These are phyloP conservation scores for Tetragonia tetragonoides DNA, from an alignment of 148 eudicot species.

Conservation along the genomic window DNA sequence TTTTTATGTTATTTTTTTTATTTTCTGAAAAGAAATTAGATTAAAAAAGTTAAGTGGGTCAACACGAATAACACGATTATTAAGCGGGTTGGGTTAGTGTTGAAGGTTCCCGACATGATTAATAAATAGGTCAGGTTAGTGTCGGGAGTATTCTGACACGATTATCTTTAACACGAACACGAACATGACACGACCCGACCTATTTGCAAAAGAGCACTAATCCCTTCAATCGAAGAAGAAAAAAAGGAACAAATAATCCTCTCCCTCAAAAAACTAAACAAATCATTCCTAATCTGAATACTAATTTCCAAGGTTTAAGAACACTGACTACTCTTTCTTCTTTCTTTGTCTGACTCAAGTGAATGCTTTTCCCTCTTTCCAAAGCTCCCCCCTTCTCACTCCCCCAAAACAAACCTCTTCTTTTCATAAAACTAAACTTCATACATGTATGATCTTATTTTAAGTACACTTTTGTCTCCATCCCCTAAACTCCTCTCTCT, in stretches of 20 bases:
- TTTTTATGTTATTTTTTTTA: too few relatives aligned
- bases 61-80: too few relatives aligned
- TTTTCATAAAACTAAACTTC: constrained; percentile 18
- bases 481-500: constrained; percentile 1
- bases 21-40: too few relatives aligned
- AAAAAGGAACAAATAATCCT: background rate
- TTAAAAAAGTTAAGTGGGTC: too few relatives aligned
- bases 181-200: too few relatives aligned
- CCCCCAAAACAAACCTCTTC: constrained; percentile 10
- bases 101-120: too few relatives aligned
- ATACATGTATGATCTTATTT: constrained; percentile 10
- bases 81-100: too few relatives aligned
- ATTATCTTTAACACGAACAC: too few relatives aligned
- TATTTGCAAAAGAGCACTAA: too few relatives aligned
- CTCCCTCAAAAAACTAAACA: constrained; percentile 19
- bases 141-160: too few relatives aligned
- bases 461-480: constrained; percentile 25
- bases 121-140: too few relatives aligned
- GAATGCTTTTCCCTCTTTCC: constrained; percentile 24
- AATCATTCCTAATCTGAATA: constrained; percentile 5
- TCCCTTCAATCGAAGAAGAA: too few relatives aligned
- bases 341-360: constrained; percentile 31
- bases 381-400: background rate
- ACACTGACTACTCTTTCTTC: constrained; percentile 2
- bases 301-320: constrained; percentile 5